Evolutionary conservation across 257 asterid genomes (phyloP), one percentile per base, ranked within the genome.

Genomic region (Anisodus tanguticus): DNA sequence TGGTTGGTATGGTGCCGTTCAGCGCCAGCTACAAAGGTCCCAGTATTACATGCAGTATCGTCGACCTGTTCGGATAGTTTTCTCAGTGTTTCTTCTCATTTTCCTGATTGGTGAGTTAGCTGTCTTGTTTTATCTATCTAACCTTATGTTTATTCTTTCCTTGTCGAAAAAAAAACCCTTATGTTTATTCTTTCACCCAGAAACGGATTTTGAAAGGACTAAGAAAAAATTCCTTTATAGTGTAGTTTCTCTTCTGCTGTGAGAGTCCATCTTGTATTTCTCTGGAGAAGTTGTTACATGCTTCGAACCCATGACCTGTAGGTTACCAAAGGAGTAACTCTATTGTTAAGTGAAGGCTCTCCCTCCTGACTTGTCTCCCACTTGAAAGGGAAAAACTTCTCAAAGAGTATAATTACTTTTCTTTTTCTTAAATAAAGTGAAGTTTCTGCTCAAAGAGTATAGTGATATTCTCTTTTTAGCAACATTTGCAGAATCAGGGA

Each of bases 1-100:
- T 84, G 95, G 98, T 62, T 92, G 98, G 98, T 91, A 87, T 80
- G 98, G 99, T 80, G 83, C 93, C 71, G 49, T 93, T 67, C 95
- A 90, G 83, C 94, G 99, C 87, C 98, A 91, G 86, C 89, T 94
- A 83, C 99, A 91, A 88, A 93, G 98, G 87, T 93, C 98, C 64
- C 98, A 96, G 87, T 94, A 96, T 87, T 90, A 90, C 63, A 90
- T 94, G 91, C 98, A 91, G 68, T 94, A 94, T 84, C 91, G 91
- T 88, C 92, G 98, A 80, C 92, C 97, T 67, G 88, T 92, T 76
- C 94, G 91, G 88, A 82, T 94, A 19, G 82, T 88, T 79, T 87
- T 91, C 88, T 92, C 92, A 82, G 68, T 87, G 76, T 45, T 89
- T 82, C 84, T 91, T 88, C 89, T 96, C 70, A 82, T 96, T 51